Conservation (phyloP, 2,329 filamentous ascomycete genomes). For the Xylaria sp. region DNA sequence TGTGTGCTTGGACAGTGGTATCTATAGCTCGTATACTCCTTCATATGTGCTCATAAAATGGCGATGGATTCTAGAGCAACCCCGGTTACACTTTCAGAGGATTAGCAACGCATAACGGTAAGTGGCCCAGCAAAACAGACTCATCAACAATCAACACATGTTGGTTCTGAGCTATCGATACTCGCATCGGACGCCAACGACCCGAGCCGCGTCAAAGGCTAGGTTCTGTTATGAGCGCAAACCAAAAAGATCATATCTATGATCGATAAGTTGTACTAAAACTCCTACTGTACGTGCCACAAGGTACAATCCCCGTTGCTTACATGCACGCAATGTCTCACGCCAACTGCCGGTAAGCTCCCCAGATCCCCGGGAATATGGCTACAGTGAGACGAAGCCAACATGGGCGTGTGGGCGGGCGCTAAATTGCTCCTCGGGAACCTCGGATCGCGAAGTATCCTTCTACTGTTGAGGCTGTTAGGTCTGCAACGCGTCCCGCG, state of each 20-base stretch:
- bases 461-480: not conserved
- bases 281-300: constrained; percentile 19
- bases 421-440: constrained; percentile 28
- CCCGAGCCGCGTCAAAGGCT: constrained; percentile 1
- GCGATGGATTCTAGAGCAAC: constrained; percentile 1
- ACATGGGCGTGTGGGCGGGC: constrained; percentile 10
- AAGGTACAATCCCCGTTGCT: constrained; percentile 28
- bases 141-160: not conserved
- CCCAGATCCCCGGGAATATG: constrained; percentile 36
- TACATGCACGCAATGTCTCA: constrained; percentile 35
- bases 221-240: constrained; percentile 11
- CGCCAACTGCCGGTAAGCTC: constrained; percentile 36
- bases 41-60: not conserved
- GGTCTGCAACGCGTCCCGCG: constrained; percentile 5
- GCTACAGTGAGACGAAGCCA: constrained; percentile 27
- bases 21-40: constrained; percentile 9
- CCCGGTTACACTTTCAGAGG: constrained; percentile 9
- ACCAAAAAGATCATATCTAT: not conserved
- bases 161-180: constrained; percentile 6
- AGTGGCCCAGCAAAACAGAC: constrained; percentile 12
- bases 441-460: constrained; percentile 20
- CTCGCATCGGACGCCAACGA: constrained; percentile 1
- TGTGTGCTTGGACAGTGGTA: not conserved
- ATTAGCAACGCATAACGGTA: constrained; percentile 16
- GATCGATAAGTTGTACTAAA: constrained; percentile 8